phyloP scores from a whole-genome alignment of 805 yeast genomes.

The Saturnispora silvae region DNA sequence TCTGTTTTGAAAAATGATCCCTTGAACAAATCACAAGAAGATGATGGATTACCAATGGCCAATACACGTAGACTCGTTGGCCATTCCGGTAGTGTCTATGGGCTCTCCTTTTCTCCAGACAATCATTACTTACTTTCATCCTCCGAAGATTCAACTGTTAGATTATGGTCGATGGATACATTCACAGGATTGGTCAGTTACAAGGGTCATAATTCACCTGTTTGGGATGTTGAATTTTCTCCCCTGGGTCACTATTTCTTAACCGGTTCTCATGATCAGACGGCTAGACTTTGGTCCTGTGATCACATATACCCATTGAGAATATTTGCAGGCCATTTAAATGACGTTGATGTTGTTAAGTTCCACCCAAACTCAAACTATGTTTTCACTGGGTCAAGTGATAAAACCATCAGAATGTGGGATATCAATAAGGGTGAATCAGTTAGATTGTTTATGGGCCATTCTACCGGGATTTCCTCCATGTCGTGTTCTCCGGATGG shows the following conservation, averaged over 20 bases:
- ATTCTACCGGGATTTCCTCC: constrained; percentile 77
- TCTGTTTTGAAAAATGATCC: constrained; percentile 48
- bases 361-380: constrained; percentile 97
- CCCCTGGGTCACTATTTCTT: constrained; percentile 97
- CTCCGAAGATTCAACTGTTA: constrained; percentile 85
- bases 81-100: constrained; percentile 91
- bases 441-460: constrained; percentile 88
- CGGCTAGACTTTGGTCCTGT: constrained; percentile 95
- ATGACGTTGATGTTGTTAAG: constrained; percentile 89
- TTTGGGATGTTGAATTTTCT: constrained; percentile 93
- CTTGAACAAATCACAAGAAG: constrained; percentile 26
- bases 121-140: constrained; percentile 67
- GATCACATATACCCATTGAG: constrained; percentile 95
- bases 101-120: constrained; percentile 85
- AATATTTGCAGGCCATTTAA: constrained; percentile 93
- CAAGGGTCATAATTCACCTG: constrained; percentile 92
- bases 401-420: constrained; percentile 97
- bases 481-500: constrained; percentile 95
- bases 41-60: constrained; percentile 23
- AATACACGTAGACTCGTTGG: constrained; percentile 57
- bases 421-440: constrained; percentile 82
- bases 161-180: constrained; percentile 91
- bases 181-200: constrained; percentile 84
- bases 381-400: constrained; percentile 90
- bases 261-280: constrained; percentile 96